A percentile compares a stretch with the other conserved stretches of the same genome.
Conservation (phyloP, 495 filamentous ascomycete species). For the Podospora fimiseda region DNA sequence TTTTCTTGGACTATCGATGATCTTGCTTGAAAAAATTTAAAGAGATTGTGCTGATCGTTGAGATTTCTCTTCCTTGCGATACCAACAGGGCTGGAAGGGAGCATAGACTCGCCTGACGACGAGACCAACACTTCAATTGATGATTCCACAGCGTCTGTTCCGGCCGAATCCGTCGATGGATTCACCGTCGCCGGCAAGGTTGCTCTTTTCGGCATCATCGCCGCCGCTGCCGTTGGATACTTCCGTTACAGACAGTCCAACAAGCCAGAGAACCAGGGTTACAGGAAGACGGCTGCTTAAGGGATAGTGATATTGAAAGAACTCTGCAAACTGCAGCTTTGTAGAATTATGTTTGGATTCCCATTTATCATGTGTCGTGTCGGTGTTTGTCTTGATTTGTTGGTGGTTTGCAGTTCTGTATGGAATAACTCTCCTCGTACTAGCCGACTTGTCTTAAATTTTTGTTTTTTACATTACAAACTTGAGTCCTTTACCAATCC, state of each 20-base stretch:
- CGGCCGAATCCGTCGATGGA: conserved; percentile 17
- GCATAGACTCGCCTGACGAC: conserved; percentile 4
- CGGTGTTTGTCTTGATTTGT: too few relatives aligned
- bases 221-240: conserved; percentile 28
- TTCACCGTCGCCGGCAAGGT: conserved; percentile 33
- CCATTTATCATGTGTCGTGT: too few relatives aligned
- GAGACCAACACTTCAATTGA: neutral
- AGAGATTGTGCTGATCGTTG: conserved; percentile 12
- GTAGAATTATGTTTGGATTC: too few relatives aligned
- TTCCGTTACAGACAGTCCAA: conserved; percentile 8
- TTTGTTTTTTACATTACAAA: too few relatives aligned
- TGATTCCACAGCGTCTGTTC: conserved; percentile 2
- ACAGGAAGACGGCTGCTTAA: conserved; percentile 11
- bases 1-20: neutral
- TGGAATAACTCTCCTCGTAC: too few relatives aligned
- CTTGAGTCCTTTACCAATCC: too few relatives aligned
- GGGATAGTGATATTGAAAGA: neutral
- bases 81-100: conserved; percentile 11
- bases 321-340: neutral
- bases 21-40: conserved; percentile 4
- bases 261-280: conserved; percentile 4
- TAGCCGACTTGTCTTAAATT: too few relatives aligned
- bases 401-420: too few relatives aligned
- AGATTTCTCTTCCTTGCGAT: neutral
- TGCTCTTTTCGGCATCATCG: conserved; percentile 33